Conservation (phyloP, 371 early-diverging fungal genomes). For the Mortierella sp. region DNA sequence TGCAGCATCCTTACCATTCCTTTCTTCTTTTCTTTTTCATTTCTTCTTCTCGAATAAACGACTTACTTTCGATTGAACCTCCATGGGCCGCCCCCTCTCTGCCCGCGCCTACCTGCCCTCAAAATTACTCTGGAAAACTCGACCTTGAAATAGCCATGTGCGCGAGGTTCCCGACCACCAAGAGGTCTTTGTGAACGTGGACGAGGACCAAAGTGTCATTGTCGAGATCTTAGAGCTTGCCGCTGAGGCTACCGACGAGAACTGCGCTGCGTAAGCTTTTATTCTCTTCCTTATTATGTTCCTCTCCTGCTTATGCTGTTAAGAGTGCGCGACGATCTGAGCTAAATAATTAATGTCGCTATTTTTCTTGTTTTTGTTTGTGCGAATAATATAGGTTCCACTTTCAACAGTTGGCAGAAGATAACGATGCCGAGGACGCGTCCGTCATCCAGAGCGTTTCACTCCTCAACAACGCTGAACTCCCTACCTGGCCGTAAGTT, state of each 20-base stretch:
- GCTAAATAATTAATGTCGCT: background rate
- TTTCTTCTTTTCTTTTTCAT: background rate
- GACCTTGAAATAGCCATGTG: conserved; percentile 64
- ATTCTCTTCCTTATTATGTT: conserved; percentile 1
- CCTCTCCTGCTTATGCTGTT: background rate
- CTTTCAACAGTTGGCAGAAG: conserved; percentile 82
- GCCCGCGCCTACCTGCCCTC: background rate
- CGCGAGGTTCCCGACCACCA: conserved; percentile 93
- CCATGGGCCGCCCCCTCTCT: background rate
- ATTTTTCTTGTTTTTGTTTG: background rate
- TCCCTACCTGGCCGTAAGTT: conserved; percentile 72
- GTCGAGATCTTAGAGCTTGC: conserved; percentile 85
- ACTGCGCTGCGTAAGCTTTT: conserved; percentile 66
- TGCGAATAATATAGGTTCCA: conserved; percentile 68
- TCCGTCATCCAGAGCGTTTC: conserved; percentile 55
- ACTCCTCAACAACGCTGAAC: conserved; percentile 43
- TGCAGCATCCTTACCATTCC: background rate
- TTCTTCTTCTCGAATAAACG: background rate
- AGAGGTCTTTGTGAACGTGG: conserved; percentile 86
- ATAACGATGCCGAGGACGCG: conserved; percentile 78
- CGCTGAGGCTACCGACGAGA: conserved; percentile 62
- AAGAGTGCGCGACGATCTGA: background rate
- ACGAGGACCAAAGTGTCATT: conserved; percentile 85
- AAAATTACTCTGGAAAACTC: background rate
- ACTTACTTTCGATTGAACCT: background rate